Percentiles rank a stretch among this genome's conserved stretches.
phyloP scores from a whole-genome alignment of 2,329 filamentous ascomycete species.

The Fusarium pseudonygamai region DNA sequence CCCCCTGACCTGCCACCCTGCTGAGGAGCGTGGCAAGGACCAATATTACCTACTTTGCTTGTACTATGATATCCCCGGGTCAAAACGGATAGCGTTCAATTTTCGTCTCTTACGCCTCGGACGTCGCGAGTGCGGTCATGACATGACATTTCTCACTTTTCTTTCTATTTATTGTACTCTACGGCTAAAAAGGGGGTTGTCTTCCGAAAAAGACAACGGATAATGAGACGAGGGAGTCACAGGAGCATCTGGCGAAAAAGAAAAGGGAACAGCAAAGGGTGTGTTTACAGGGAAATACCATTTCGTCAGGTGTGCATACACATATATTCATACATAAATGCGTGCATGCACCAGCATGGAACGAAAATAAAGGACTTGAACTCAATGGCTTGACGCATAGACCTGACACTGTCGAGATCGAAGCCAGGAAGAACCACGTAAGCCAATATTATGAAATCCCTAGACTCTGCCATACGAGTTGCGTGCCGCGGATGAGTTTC shows the following conservation, averaged over 20 bases:
- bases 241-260: slow-evolving; percentile 23
- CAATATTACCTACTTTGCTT: slow-evolving; percentile 23
- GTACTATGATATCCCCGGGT: slow-evolving; percentile 38
- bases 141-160: not conserved
- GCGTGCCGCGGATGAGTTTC: not conserved
- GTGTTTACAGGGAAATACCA: slow-evolving; percentile 10
- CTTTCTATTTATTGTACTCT: slow-evolving; percentile 17
- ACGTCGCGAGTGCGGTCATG: not conserved
- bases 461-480: not conserved
- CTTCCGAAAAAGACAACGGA: slow-evolving; percentile 7
- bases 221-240: slow-evolving; percentile 17
- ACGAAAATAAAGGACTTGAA: not conserved
- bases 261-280: not conserved
- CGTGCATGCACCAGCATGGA: not conserved
- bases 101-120: slow-evolving; percentile 10
- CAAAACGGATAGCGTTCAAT: slow-evolving; percentile 32
- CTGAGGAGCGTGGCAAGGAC: slow-evolving; percentile 2
- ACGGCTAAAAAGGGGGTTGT: not conserved
- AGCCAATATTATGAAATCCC: slow-evolving; percentile 9
- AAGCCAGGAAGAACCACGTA: not conserved
- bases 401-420: not conserved
- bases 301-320: slow-evolving; percentile 3
- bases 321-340: not conserved
- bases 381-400: not conserved
- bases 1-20: slow-evolving; percentile 1